Percentiles rank a stretch among this genome's conserved stretches.
These are phyloP conservation scores for Apiotrichum sp. DNA, from an alignment of 1,284 basidiomycete species.

Conservation along the genomic window DNA sequence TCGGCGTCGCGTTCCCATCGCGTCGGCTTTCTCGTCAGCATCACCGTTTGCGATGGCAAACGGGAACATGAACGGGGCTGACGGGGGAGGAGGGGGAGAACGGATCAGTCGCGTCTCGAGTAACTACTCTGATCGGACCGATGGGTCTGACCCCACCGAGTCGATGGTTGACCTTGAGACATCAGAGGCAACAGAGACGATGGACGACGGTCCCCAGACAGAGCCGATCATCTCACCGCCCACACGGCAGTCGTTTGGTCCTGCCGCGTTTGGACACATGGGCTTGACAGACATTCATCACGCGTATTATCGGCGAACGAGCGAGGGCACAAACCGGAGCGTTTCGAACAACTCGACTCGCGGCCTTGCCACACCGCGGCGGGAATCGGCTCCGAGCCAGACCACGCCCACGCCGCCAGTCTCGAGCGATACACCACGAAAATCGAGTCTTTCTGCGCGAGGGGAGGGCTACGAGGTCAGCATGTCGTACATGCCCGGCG, in stretches of 20 bases:
- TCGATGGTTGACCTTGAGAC: too few species aligned
- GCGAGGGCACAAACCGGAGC: neutral
- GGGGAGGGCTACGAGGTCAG: slow-evolving; percentile 26
- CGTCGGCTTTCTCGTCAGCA: neutral
- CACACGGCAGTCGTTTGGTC: neutral
- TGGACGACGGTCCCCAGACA: too few species aligned
- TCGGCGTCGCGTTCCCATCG: neutral
- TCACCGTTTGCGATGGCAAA: neutral
- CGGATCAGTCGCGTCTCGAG: too few species aligned
- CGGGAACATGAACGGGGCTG: neutral
- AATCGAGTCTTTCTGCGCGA: too few species aligned
- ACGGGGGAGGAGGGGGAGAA: too few species aligned
- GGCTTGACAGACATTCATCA: neutral
- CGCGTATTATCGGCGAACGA: neutral
- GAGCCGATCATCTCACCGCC: neutral
- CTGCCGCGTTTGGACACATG: neutral
- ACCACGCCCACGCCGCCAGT: neutral
- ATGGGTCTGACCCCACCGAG: too few species aligned
- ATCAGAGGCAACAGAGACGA: too few species aligned
- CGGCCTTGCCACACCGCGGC: neutral
- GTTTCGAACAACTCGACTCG: too few species aligned
- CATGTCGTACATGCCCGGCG: slow-evolving; percentile 22
- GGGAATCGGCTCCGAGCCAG: neutral
- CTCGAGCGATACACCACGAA: neutral
- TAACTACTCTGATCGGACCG: too few species aligned